Conservation (phyloP, 768 basidiomycete species). For the Candolleomyces eurysporus region DNA sequence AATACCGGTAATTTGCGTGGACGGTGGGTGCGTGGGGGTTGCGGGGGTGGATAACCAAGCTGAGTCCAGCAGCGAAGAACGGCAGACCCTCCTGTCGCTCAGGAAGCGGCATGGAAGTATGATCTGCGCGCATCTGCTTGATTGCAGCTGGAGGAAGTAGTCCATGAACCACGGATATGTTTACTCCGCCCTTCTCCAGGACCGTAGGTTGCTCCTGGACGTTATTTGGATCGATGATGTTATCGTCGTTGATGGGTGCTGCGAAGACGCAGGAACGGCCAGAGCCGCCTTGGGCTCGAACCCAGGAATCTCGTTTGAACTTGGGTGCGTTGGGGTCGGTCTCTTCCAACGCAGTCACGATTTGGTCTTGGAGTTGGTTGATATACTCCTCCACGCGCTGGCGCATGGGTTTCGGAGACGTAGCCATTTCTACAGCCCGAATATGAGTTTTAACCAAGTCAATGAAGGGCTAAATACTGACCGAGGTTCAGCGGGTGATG, state of each 20-base stretch:
- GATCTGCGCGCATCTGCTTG: slow-evolving; percentile 93
- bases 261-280: slow-evolving; percentile 86
- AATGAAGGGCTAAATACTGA: too few species aligned
- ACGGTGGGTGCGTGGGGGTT: slow-evolving; percentile 94
- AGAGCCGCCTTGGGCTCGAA: slow-evolving; percentile 68
- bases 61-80: slow-evolving; percentile 91
- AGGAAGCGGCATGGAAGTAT: slow-evolving; percentile 68
- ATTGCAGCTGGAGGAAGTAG: slow-evolving; percentile 85
- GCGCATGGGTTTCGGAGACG: slow-evolving; percentile 55
- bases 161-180: slow-evolving; percentile 90
- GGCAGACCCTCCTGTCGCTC: slow-evolving; percentile 67
- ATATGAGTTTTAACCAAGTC: too few species aligned
- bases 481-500: too few species aligned
- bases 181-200: slow-evolving; percentile 95
- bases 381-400: slow-evolving; percentile 76
- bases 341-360: slow-evolving; percentile 72
- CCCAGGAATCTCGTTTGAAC: slow-evolving; percentile 83
- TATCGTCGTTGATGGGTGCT: slow-evolving; percentile 36
- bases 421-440: slow-evolving; percentile 12
- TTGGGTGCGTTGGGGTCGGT: slow-evolving; percentile 69
- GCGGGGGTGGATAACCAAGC: slow-evolving; percentile 89
- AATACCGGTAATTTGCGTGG: slow-evolving; percentile 97
- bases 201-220: slow-evolving; percentile 34
- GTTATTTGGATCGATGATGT: slow-evolving; percentile 10
- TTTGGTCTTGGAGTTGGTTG: slow-evolving; percentile 70